A percentile compares a stretch with the other conserved stretches of the same genome.
phyloP scores from a whole-genome alignment of 2,329 filamentous ascomycete species.

The Zymoseptoria crescenta region DNA sequence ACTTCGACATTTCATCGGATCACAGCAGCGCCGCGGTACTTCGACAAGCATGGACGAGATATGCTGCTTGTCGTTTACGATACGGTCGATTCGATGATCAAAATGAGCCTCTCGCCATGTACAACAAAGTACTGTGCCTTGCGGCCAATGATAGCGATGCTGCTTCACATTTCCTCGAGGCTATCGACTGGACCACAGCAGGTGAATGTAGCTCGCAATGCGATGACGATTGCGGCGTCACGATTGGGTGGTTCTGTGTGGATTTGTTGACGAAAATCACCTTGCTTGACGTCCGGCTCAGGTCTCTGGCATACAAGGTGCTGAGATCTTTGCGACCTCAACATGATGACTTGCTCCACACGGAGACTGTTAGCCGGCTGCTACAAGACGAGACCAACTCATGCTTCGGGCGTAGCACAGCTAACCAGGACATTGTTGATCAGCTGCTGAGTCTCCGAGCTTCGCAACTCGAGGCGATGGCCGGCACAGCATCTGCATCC shows the following conservation, averaged over 20 bases:
- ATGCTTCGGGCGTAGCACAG: not conserved
- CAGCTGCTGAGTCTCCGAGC: constrained; percentile 14
- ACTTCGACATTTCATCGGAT: not conserved
- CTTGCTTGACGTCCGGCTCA: constrained; percentile 5
- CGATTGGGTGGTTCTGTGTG: constrained; percentile 4
- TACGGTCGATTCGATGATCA: not conserved
- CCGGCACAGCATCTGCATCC: not conserved
- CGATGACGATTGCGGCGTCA: not conserved
- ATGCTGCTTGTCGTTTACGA: constrained; percentile 9
- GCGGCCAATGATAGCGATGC: constrained; percentile 14
- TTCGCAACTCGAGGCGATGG: constrained; percentile 3
- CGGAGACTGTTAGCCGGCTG: not conserved
- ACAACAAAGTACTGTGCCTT: constrained; percentile 4
- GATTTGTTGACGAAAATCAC: constrained; percentile 2
- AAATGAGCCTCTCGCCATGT: not conserved
- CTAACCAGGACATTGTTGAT: constrained; percentile 18
- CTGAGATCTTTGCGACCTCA: constrained; percentile 4
- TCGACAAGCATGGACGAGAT: constrained; percentile 14
- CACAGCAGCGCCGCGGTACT: constrained; percentile 4
- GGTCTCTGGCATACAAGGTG: constrained; percentile 9
- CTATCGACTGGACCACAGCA: not conserved
- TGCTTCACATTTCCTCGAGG: constrained; percentile 10
- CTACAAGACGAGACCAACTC: not conserved
- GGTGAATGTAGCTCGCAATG: not conserved
- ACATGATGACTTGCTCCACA: not conserved